phyloP scores from a whole-genome alignment of 768 basidiomycete genomes.

The Leccinum rimulosum region DNA sequence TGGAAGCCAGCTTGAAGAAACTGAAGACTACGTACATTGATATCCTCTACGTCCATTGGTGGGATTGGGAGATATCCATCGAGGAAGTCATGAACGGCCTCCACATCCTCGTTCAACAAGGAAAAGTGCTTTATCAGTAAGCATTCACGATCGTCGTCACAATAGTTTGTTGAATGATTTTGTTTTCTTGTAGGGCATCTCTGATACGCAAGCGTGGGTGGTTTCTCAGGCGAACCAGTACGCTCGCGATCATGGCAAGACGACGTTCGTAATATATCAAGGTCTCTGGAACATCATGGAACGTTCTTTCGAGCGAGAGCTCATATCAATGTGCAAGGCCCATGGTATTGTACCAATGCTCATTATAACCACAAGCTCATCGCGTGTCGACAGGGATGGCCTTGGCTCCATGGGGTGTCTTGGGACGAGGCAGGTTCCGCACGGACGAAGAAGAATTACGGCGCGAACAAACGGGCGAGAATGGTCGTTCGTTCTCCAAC shows the following conservation, averaged over 20 bases:
- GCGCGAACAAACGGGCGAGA: background rate
- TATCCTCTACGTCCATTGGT: slow-evolving; percentile 53
- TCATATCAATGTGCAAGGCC: background rate
- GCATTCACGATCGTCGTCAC: background rate
- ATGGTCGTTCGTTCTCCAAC: background rate
- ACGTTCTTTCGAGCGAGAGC: background rate
- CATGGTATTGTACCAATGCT: background rate
- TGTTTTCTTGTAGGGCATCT: background rate
- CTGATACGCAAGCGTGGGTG: background rate
- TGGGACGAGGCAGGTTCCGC: background rate
- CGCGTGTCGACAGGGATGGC: background rate
- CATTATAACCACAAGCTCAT: background rate
- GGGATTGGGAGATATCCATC: slow-evolving; percentile 44
- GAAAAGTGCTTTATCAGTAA: background rate
- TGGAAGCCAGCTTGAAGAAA: slow-evolving; percentile 40
- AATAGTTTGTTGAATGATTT: background rate
- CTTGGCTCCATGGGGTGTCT: background rate
- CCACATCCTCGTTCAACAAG: background rate
- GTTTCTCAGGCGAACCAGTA: background rate
- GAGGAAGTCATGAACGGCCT: slow-evolving; percentile 40
- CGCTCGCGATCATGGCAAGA: background rate
- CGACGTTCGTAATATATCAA: background rate
- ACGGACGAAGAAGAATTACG: background rate
- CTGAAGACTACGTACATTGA: slow-evolving; percentile 60
- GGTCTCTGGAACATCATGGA: background rate